phyloP scores from a whole-genome alignment of 768 basidiomycete genomes.

The Tephrocybe sp. region DNA sequence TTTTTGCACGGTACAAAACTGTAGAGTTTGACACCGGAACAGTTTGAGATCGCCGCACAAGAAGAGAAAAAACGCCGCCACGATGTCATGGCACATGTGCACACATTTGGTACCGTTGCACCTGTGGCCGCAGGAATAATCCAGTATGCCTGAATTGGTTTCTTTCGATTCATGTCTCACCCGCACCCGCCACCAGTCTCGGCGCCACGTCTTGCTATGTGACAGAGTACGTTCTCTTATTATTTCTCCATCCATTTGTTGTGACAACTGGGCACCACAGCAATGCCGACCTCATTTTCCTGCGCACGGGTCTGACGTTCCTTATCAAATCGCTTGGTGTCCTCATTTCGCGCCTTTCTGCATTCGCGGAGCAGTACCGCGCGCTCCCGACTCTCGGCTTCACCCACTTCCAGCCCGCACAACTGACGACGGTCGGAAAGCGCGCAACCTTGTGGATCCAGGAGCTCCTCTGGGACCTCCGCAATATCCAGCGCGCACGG shows the following conservation, averaged over 20 bases:
- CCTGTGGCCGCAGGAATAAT: conserved; percentile 96
- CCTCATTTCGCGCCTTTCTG: conserved; percentile 84
- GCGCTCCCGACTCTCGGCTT: conserved; percentile 94
- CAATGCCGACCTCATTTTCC: conserved; percentile 98
- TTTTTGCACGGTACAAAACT: conserved; percentile 10
- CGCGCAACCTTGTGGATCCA: conserved; percentile 97
- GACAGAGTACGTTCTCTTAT: conserved; percentile 67
- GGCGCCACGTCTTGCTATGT: conserved; percentile 99
- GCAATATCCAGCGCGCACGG: conserved; percentile 86
- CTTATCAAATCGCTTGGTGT: conserved; percentile 87
- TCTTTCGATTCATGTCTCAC: not conserved
- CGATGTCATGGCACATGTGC: conserved; percentile 99
- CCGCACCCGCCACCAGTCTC: conserved; percentile 1
- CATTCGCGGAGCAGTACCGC: conserved; percentile 82
- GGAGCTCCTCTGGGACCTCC: conserved; percentile 95
- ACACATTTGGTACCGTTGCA: conserved; percentile 92
- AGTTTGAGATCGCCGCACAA: conserved; percentile 87
- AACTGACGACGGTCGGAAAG: conserved; percentile 97
- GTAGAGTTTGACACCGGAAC: conserved; percentile 80
- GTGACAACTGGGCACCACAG: conserved; percentile 40
- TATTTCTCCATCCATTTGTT: not conserved
- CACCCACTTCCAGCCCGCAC: conserved; percentile 99
- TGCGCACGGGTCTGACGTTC: conserved; percentile 82
- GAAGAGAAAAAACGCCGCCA: conserved; percentile 98
- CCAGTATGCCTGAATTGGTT: conserved; percentile 52